Conservation (phyloP, 129 eudicot species). For the Lonicera japonica region DNA sequence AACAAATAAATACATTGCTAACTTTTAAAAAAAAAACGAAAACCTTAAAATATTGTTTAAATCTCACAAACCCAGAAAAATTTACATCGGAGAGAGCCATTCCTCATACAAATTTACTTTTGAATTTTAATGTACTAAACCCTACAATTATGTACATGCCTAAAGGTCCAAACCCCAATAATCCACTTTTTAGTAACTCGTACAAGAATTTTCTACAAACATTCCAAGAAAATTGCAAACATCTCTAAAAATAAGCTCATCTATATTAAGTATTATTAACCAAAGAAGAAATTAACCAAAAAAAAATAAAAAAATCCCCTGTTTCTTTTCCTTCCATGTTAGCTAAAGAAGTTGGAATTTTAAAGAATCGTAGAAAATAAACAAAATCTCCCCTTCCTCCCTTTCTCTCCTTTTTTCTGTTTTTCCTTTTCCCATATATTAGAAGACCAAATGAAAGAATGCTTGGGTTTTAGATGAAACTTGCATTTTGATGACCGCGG, state of each 20-base stretch:
- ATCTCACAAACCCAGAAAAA: conserved; percentile 27
- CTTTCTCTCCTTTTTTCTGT: no score
- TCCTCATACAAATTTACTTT: no score
- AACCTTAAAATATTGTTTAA: conserved; percentile 18
- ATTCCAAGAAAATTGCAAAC: conserved; percentile 9
- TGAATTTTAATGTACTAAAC: no score
- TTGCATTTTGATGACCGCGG: conserved; percentile 19
- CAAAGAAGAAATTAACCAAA: no score
- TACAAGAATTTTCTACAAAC: conserved; percentile 14
- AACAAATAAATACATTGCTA: conserved; percentile 33
- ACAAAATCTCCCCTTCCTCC: no score
- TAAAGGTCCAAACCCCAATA: not conserved
- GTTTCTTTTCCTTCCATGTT: not conserved
- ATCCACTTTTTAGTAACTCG: conserved; percentile 10
- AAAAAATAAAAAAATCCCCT: not conserved
- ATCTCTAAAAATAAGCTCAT: conserved; percentile 3
- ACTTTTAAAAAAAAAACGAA: conserved; percentile 11
- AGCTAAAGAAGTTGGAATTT: conserved; percentile 8
- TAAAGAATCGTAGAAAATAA: not conserved
- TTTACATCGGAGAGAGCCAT: conserved; percentile 14
- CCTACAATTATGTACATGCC: no score
- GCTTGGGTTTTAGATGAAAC: no score
- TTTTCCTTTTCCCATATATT: not conserved
- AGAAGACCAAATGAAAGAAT: not conserved
- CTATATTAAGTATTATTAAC: no score